Evolutionary conservation across 768 basidiomycete genomes (phyloP).

Genomic region (Phlegmacium glaucopus): DNA sequence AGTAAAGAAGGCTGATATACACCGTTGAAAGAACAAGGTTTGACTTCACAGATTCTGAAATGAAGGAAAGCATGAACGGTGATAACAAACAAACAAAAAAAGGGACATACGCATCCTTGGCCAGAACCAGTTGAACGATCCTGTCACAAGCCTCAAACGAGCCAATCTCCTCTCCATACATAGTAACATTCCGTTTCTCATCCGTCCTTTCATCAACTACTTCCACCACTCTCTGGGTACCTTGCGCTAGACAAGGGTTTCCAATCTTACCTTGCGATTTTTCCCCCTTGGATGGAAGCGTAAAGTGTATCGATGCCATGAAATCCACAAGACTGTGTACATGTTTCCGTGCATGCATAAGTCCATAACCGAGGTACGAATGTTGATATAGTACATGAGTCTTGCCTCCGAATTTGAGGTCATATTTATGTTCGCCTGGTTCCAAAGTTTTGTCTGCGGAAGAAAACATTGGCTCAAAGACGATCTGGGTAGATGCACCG

Average conservation of each 20-base stretch:
- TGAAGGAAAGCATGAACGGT: too few species aligned
- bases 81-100: too few species aligned
- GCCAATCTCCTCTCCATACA: constrained; percentile 82
- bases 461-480: constrained; percentile 78
- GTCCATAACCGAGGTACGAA: constrained; percentile 94
- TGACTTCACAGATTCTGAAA: constrained; percentile 75
- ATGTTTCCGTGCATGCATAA: constrained; percentile 82
- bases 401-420: constrained; percentile 68
- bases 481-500: constrained; percentile 96
- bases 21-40: constrained; percentile 96
- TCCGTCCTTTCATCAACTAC: constrained; percentile 47
- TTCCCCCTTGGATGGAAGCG: constrained; percentile 13
- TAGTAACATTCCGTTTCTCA: constrained; percentile 62
- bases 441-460: constrained; percentile 37
- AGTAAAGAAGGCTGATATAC: constrained; percentile 94
- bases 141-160: constrained; percentile 84
- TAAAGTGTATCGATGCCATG: constrained; percentile 48
- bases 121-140: constrained; percentile 84
- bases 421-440: constrained; percentile 92
- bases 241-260: constrained; percentile 82
- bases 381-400: constrained; percentile 89
- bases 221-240: constrained; percentile 59
- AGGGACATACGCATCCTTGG: constrained; percentile 90
- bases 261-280: constrained; percentile 33
- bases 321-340: constrained; percentile 93